A percentile compares a stretch with the other conserved stretches of the same genome.
Conservation (phyloP, 2,329 filamentous ascomycete genomes). For the Rosellinia necatrix region DNA sequence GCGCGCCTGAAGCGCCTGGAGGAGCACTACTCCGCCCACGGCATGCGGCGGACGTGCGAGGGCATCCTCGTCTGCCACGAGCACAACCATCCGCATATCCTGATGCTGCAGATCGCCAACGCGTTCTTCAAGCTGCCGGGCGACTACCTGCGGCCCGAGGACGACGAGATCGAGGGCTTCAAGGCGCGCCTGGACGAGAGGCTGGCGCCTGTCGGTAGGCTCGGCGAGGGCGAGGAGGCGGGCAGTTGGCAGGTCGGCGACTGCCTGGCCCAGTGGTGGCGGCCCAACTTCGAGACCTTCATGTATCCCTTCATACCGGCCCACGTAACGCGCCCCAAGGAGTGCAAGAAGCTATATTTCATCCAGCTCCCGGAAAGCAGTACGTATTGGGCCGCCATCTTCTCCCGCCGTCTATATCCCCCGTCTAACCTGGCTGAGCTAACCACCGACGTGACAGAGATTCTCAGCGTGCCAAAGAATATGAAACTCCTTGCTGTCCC, state of each 20-base stretch:
- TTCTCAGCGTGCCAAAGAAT: constrained; percentile 96
- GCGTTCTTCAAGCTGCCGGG: constrained; percentile 99
- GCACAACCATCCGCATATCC: constrained; percentile 97
- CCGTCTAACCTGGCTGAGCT: constrained; percentile 21
- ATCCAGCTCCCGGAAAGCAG: constrained; percentile 92
- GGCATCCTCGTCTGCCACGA: constrained; percentile 97
- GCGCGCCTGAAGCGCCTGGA: constrained; percentile 92
- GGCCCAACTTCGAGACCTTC: constrained; percentile 98
- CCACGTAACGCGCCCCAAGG: constrained; percentile 94
- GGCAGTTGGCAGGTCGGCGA: constrained; percentile 95
- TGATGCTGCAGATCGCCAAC: constrained; percentile 99
- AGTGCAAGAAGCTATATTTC: constrained; percentile 99
- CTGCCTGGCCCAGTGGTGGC: constrained; percentile 97
- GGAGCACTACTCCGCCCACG: constrained; percentile 88
- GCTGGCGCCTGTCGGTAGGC: constrained; percentile 85
- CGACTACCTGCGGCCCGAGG: constrained; percentile 87
- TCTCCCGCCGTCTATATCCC: background rate
- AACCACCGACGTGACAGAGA: constrained; percentile 61
- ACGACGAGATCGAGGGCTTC: constrained; percentile 94
- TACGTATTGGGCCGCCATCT: constrained; percentile 54
- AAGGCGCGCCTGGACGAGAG: constrained; percentile 90
- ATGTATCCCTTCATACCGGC: constrained; percentile 99
- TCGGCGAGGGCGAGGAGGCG: constrained; percentile 79
- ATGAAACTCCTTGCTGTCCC: constrained; percentile 99
- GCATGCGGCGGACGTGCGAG: constrained; percentile 97